Percentiles rank a stretch among this genome's conserved stretches.
phyloP scores from a whole-genome alignment of 306 rosid species.

The Morella rubra region DNA sequence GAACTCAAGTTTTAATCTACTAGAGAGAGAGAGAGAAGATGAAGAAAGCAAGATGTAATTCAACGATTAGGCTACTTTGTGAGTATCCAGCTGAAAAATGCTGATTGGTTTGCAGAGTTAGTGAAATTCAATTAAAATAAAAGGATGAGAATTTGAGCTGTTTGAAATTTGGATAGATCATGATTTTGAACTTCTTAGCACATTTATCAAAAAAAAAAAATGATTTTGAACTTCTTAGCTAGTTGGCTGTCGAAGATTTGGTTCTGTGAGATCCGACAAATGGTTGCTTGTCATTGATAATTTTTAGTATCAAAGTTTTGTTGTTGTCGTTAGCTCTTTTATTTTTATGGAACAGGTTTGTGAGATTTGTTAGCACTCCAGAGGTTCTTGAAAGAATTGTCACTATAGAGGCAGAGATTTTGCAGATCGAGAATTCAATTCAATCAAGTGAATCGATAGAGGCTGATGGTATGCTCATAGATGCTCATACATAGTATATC shows the following conservation, averaged over 20 bases:
- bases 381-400: conserved; percentile 96
- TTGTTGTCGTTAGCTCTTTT: neutral
- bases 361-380: conserved; percentile 84
- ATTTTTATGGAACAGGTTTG: conserved; percentile 63
- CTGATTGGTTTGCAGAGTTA: neutral
- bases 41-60: too few relatives aligned
- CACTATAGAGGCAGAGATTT: conserved; percentile 86
- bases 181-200: neutral
- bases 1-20: neutral
- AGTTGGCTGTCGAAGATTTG: neutral
- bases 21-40: neutral
- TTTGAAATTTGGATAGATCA: neutral
- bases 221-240: neutral
- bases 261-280: neutral
- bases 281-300: neutral
- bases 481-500: conserved; percentile 16
- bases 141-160: neutral
- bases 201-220: too few relatives aligned
- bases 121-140: neutral
- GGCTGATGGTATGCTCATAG: conserved; percentile 58
- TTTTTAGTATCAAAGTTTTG: neutral
- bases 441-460: conserved; percentile 61
- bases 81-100: neutral
- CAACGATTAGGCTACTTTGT: neutral
- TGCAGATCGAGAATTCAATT: conserved; percentile 84